phyloP scores from a whole-genome alignment of 2,329 filamentous ascomycete species.

The Diaporthe ampelina region DNA sequence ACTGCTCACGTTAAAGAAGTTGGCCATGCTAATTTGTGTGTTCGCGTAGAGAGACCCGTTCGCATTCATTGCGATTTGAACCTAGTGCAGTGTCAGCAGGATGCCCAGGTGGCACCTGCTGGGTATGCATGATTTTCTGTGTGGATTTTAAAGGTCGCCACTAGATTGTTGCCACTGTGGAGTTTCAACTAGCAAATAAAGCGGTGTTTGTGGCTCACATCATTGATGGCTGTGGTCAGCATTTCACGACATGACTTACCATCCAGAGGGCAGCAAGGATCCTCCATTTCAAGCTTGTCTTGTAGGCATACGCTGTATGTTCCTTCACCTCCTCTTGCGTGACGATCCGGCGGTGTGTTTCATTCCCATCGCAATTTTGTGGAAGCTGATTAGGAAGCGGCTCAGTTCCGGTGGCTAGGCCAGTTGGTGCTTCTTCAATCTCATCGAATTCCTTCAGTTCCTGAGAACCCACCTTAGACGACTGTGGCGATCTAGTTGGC shows the following conservation, averaged over 20 bases:
- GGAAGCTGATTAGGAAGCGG: background rate
- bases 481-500: background rate
- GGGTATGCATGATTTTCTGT: background rate
- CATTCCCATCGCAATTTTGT: background rate
- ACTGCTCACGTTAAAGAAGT: slow-evolving; percentile 52
- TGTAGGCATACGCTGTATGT: slow-evolving; percentile 4
- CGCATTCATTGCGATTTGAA: slow-evolving; percentile 70
- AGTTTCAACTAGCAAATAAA: no score
- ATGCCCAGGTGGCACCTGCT: background rate
- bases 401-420: background rate
- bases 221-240: background rate
- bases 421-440: background rate
- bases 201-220: background rate
- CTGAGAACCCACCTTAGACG: background rate
- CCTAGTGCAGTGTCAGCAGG: background rate
- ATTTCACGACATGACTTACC: background rate
- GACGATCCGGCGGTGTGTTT: background rate
- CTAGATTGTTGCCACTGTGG: background rate
- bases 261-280: slow-evolving; percentile 9
- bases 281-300: background rate
- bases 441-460: background rate
- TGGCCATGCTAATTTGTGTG: slow-evolving; percentile 57
- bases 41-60: slow-evolving; percentile 67
- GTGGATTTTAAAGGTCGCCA: background rate
- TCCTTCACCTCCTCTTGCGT: slow-evolving; percentile 18